Evolutionary conservation across 495 filamentous ascomycete genomes (phyloP), one percentile per base, ranked within the genome.

Genomic region (Trichoderma virens): DNA sequence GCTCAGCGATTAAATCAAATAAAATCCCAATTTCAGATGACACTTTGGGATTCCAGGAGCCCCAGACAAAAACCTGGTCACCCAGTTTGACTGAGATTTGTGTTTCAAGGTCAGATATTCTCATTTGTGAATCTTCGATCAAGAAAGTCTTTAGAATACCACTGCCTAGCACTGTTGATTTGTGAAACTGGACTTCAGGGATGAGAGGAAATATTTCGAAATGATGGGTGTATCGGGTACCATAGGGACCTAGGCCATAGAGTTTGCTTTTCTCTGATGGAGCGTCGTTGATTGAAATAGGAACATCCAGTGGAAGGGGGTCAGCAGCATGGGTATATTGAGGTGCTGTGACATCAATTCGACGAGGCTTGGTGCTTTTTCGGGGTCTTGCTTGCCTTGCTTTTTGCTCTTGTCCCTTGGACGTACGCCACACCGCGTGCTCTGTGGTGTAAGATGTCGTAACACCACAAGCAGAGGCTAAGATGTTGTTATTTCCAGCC

Each of bases 91-190:
- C 79, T 31, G 74, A 68, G 8, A 65, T 54, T 7, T 67, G 38
- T 18, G 71, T 68, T 31, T 69, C 69, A 4, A 73, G 67, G n/a
- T 35, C 65, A 35, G 69, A 68, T 18, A 77, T 63, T 3, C 62
- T 67, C n/a, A 67, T 71, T 32, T 62, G 67, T 54, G 65, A 65
- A 25, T 61, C 72, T 35, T 63, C 67, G 69, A 47, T 78, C 74
- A 11, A 85, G 13, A 80, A 85, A 61, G 77, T 81, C 41, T 70
- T 70, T 61, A 96, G 80, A 27, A 83, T 80, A 0, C 89, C 90
- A 68, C 85, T 87, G 18, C 92, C 92, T 60, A 96, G 79, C 60
- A 95, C 82, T 13, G 91, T 92, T 60, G 74, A 82, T 67, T 87
- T 78, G 68, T 93, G 90, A 68, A 95, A 94, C 72, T 82, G 94